Base-by-base conservation (phyloP, 306 rosid species). In the Carpinus fangiana region DNA sequence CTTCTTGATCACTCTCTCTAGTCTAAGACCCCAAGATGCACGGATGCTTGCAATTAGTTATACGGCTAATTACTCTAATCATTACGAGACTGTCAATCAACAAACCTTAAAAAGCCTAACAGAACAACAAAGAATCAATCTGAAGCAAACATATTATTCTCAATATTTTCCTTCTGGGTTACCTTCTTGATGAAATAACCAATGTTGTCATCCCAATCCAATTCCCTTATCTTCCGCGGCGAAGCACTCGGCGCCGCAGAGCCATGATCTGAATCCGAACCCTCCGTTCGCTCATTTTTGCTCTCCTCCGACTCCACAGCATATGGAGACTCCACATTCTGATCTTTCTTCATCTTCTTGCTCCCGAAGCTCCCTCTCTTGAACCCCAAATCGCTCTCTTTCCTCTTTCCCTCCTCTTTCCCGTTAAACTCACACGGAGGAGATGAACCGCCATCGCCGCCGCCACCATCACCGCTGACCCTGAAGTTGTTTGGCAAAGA, bases 151-250 rank as follows among this genome's bases (percentile, higher is more conserved):
- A 7, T 57, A 7, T 36, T 34, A 3, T 36, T 2, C 12, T 18
- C 74, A 28, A 23, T 16, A 41, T 69, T n/a, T 7, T 64, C 65
- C 38, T 51, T 65, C 68, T 21, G 9, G 52, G 7, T 79, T 89
- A 95, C 99, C 99, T 93, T 90, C 59, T 84, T 87, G 52, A 93
- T 87, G 91, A 90, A 93, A 93, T 96, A 96, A 82, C 79, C 78
- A 80, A 96, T 68, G 61, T 87, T 88, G 68, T 91, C 99, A 76
- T 85, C 87, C 70, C 79, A 81, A 55, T 86, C 91, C 72, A 85
- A 82, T 36, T 84, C 89, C 4, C 59, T 76, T 45, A 62, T 62
- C 78, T 75, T 82, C 67, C 50, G 59, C 2, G 82, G 45, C 66
- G 86, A 78, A 77, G 85, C 78, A 65, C 72, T 75, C 70, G 73